These are phyloP conservation scores for Fusarium incarnatum DNA, from an alignment of 2,329 filamentous ascomycete genomes.

Conservation along the genomic window DNA sequence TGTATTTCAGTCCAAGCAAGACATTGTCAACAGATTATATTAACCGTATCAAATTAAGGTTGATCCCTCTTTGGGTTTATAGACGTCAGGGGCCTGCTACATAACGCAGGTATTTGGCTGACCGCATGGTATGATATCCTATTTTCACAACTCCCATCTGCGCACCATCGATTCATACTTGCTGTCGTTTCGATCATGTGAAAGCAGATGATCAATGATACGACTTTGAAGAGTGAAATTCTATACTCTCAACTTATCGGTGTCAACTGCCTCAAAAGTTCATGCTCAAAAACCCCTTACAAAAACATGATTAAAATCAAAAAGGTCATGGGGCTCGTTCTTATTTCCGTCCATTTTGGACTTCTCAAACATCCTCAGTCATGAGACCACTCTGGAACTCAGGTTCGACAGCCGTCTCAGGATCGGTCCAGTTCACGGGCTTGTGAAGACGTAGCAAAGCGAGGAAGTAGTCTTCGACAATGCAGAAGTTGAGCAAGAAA, in stretches of 20 bases:
- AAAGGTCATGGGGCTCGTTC: constrained; percentile 23
- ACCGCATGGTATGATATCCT: constrained; percentile 21
- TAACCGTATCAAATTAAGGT: background rate
- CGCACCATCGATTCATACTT: constrained; percentile 1
- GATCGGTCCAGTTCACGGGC: constrained; percentile 60
- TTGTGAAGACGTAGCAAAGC: constrained; percentile 73
- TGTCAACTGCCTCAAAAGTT: no score
- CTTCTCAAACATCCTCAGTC: constrained; percentile 38
- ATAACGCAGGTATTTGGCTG: background rate
- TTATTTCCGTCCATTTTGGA: background rate
- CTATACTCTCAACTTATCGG: background rate
- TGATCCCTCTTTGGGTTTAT: background rate
- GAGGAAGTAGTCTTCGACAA: constrained; percentile 76
- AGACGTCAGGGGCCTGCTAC: constrained; percentile 3
- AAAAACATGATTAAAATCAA: constrained; percentile 1
- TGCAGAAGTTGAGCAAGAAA: constrained; percentile 70
- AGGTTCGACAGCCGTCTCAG: constrained; percentile 52
- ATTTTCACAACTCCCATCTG: constrained; percentile 18
- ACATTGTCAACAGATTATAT: background rate
- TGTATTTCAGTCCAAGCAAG: no score
- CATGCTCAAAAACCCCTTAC: background rate
- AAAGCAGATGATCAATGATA: background rate
- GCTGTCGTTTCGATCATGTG: background rate
- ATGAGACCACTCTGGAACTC: constrained; percentile 47
- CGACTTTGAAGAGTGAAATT: constrained; percentile 2